Conservation (phyloP, 2,329 filamentous ascomycete species). For the Pseudogymnoascus sp. region DNA sequence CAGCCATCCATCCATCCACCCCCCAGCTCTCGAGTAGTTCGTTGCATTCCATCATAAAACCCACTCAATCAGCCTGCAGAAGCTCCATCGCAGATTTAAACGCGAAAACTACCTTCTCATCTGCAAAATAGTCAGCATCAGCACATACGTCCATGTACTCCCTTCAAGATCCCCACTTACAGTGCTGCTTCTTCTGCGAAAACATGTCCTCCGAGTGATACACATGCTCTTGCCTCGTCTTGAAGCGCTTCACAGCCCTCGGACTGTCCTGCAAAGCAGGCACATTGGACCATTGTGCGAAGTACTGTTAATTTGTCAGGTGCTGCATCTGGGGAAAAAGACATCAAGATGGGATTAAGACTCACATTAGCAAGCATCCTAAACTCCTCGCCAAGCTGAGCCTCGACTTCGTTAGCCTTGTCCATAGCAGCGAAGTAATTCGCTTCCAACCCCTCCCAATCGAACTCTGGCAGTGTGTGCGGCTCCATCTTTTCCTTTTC, state of each 20-base stretch:
- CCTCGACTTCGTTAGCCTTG: slow-evolving; percentile 55
- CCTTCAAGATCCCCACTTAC: slow-evolving; percentile 42
- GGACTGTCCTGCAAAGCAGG: slow-evolving; percentile 66
- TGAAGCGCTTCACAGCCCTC: slow-evolving; percentile 73
- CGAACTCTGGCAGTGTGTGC: slow-evolving; percentile 39
- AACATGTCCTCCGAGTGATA: slow-evolving; percentile 64
- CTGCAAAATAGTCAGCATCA: slow-evolving; percentile 29
- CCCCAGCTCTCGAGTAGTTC: neutral
- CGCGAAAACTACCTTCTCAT: slow-evolving; percentile 50
- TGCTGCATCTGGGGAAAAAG: neutral
- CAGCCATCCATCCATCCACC: neutral
- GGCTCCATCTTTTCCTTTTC: neutral
- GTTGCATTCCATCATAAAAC: neutral
- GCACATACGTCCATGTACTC: neutral
- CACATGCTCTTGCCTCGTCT: slow-evolving; percentile 70
- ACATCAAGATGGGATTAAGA: neutral
- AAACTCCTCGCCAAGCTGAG: slow-evolving; percentile 58
- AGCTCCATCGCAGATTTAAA: slow-evolving; percentile 55
- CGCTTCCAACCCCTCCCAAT: slow-evolving; percentile 70
- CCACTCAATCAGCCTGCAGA: slow-evolving; percentile 25
- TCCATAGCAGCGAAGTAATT: slow-evolving; percentile 60
- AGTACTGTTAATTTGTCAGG: slow-evolving; percentile 49
- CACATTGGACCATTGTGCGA: slow-evolving; percentile 68
- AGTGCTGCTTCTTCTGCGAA: slow-evolving; percentile 68
- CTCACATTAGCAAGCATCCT: slow-evolving; percentile 56